These are phyloP conservation scores for Solanum corneliomulleri DNA, from an alignment of 257 asterid species.

Conservation along the genomic window DNA sequence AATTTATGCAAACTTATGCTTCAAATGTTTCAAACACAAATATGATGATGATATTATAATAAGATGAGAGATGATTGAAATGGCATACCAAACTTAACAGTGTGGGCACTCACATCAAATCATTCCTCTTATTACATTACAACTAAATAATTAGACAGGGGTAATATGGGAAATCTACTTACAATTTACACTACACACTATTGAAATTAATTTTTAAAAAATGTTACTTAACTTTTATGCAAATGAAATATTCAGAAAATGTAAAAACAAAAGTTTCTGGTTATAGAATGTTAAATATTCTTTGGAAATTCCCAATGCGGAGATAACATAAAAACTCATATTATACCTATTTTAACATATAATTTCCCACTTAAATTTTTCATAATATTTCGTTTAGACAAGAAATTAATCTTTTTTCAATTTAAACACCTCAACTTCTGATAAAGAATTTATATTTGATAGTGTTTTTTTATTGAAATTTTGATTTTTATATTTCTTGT, in stretches of 20 bases:
- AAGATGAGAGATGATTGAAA: constrained; percentile 8
- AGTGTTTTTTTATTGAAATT: neutral
- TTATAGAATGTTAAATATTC: no score
- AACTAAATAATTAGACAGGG: neutral
- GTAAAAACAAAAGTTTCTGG: no score
- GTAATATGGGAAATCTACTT: neutral
- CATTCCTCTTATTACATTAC: constrained; percentile 1
- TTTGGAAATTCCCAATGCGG: no score
- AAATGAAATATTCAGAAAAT: no score
- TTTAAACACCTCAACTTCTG: neutral
- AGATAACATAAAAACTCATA: no score
- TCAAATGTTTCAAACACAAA: neutral
- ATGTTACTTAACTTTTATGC: neutral
- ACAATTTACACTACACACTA: neutral
- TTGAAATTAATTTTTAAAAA: neutral
- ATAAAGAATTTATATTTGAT: neutral
- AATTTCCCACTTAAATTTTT: neutral
- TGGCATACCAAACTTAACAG: constrained; percentile 12
- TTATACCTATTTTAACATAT: neutral
- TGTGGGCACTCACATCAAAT: constrained; percentile 23
- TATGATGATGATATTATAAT: neutral
- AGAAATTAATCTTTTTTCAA: neutral
- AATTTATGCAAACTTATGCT: neutral
- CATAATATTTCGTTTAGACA: neutral
- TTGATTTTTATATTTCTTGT: neutral